These are phyloP conservation scores for Clavispora vitiphila DNA, from an alignment of 805 yeast species.

Conservation along the genomic window DNA sequence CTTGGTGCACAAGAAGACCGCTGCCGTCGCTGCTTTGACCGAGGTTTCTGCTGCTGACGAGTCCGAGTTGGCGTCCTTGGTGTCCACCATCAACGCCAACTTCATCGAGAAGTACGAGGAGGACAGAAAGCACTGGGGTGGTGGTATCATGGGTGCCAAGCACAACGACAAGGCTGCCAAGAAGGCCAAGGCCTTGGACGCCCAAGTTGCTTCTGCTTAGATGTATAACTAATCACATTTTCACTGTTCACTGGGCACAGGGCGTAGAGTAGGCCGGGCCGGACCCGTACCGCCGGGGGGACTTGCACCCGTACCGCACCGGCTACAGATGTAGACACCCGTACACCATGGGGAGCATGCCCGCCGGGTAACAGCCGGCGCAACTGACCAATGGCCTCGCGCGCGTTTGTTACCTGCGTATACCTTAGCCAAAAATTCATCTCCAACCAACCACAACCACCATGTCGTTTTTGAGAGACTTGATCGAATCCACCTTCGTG, in stretches of 20 bases:
- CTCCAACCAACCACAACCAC: slow-evolving; percentile 7
- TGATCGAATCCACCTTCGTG: slow-evolving; percentile 71
- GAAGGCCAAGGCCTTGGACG: slow-evolving; percentile 56
- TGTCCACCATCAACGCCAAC: slow-evolving; percentile 91
- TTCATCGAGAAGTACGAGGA: slow-evolving; percentile 93
- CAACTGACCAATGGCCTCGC: slow-evolving; percentile 17
- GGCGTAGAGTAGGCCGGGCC: too few relatives aligned
- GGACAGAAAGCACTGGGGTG: slow-evolving; percentile 99
- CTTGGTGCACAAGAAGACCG: slow-evolving; percentile 93
- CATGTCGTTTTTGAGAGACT: slow-evolving; percentile 58
- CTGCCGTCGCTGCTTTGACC: slow-evolving; percentile 95
- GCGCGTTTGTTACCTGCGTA: slow-evolving; percentile 17
- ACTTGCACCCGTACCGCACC: too few relatives aligned
- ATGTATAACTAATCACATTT: neutral
- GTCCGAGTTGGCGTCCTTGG: slow-evolving; percentile 87
- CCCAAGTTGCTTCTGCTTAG: slow-evolving; percentile 12
- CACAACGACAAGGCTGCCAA: slow-evolving; percentile 81
- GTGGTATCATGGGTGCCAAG: slow-evolving; percentile 96
- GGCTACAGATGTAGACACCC: too few relatives aligned
- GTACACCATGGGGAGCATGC: too few relatives aligned
- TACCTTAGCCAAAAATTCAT: slow-evolving; percentile 9
- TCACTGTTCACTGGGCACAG: neutral
- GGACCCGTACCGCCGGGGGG: too few relatives aligned
- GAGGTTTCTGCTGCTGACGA: slow-evolving; percentile 94
- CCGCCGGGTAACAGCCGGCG: slow-evolving; percentile 2